Evolutionary conservation across 495 filamentous ascomycete genomes (phyloP).

Genomic region (Emericellopsis terricola): DNA sequence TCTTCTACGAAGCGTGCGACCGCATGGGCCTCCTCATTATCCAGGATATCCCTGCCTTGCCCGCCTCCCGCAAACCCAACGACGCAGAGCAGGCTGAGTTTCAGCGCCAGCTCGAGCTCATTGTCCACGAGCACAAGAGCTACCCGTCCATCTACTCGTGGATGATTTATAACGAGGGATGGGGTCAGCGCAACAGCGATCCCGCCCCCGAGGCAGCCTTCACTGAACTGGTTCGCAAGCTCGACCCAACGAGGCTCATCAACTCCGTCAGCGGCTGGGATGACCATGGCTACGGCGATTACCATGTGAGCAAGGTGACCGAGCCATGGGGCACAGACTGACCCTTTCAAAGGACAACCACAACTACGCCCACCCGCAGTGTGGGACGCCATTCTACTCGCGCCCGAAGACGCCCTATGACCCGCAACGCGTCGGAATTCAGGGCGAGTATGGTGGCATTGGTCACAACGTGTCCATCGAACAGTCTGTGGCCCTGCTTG

Average conservation of each 20-base stretch:
- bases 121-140: slow-evolving; percentile 42
- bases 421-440: slow-evolving; percentile 39
- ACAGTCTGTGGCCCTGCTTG: slow-evolving; percentile 9
- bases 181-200: slow-evolving; percentile 35
- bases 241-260: slow-evolving; percentile 45
- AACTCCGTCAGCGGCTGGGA: slow-evolving; percentile 42
- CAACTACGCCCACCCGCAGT: slow-evolving; percentile 54
- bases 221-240: slow-evolving; percentile 28
- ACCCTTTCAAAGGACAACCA: slow-evolving; percentile 37
- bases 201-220: slow-evolving; percentile 35
- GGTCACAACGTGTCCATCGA: slow-evolving; percentile 41
- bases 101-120: slow-evolving; percentile 37
- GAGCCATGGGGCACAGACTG: slow-evolving; percentile 1
- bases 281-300: slow-evolving; percentile 43
- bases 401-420: slow-evolving; percentile 36
- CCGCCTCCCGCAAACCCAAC: slow-evolving; percentile 19
- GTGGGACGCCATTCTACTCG: slow-evolving; percentile 46
- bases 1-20: slow-evolving; percentile 52
- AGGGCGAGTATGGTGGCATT: slow-evolving; percentile 51
- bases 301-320: slow-evolving; percentile 10
- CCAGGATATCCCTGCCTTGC: slow-evolving; percentile 42
- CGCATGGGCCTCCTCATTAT: slow-evolving; percentile 43
- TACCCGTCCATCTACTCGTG: slow-evolving; percentile 40
- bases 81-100: slow-evolving; percentile 38
- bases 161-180: slow-evolving; percentile 54